Percentiles rank a stretch among this genome's conserved stretches.
Conservation (phyloP, 169 alveolate genomes). For the Plasmodium ovale region DNA sequence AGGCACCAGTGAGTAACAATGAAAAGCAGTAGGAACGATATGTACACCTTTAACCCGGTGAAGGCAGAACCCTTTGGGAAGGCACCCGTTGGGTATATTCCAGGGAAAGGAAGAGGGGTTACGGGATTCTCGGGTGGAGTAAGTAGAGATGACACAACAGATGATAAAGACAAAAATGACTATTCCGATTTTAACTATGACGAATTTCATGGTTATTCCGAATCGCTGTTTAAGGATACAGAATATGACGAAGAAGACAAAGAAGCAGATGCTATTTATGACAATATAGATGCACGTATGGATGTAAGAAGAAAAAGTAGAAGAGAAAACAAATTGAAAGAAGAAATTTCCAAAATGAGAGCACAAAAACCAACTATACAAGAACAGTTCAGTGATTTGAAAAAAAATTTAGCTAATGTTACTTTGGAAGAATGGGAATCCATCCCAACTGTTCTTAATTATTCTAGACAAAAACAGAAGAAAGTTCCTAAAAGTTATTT, state of each 20-base stretch:
- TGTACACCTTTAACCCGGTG: conserved; percentile 15
- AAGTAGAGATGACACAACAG: conserved; percentile 95
- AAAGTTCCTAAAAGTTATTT: conserved; percentile 89
- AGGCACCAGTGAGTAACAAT: too few relatives aligned
- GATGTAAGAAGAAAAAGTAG: conserved; percentile 92
- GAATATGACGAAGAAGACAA: conserved; percentile 95
- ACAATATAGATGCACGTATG: conserved; percentile 92
- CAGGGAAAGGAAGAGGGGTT: conserved; percentile 98
- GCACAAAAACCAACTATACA: conserved; percentile 84
- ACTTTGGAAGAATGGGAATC: conserved; percentile 97
- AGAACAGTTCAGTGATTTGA: conserved; percentile 81
- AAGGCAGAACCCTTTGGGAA: conserved; percentile 90
- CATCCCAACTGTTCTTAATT: conserved; percentile 96
- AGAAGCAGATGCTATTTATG: conserved; percentile 94
- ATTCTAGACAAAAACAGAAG: conserved; percentile 88
- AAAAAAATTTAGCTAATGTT: conserved; percentile 83
- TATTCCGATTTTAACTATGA: conserved; percentile 93
- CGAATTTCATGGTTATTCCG: conserved; percentile 94
- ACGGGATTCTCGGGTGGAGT: conserved; percentile 98
- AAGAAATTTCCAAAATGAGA: conserved; percentile 89
- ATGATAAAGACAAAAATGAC: conserved; percentile 90
- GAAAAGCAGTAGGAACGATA: conserved; percentile 20
- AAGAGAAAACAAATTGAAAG: conserved; percentile 91
- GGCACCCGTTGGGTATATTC: conserved; percentile 96
- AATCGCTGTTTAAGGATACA: conserved; percentile 87